These are phyloP conservation scores for Kwoniella botswanensis DNA, from an alignment of 768 basidiomycete species.

Conservation along the genomic window DNA sequence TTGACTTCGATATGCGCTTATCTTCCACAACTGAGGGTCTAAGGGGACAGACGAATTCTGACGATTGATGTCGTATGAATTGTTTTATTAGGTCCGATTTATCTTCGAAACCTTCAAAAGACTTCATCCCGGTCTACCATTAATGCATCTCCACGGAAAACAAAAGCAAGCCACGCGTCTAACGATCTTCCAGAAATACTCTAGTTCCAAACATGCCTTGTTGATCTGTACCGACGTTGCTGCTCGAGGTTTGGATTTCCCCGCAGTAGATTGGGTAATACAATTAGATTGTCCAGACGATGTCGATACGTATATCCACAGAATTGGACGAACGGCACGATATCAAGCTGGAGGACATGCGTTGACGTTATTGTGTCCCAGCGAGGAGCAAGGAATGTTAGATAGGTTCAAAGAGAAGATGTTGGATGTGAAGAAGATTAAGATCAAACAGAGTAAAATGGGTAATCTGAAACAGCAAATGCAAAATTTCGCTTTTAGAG, in stretches of 20 bases:
- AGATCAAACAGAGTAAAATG: constrained; percentile 85
- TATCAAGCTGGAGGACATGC: constrained; percentile 90
- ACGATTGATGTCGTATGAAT: not conserved
- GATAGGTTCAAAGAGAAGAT: constrained; percentile 72
- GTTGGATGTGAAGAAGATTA: constrained; percentile 73
- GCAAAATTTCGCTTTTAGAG: constrained; percentile 90
- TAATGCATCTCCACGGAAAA: constrained; percentile 95
- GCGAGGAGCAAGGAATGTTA: constrained; percentile 91
- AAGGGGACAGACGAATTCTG: no score
- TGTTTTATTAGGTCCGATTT: constrained; percentile 71
- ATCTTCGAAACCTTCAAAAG: constrained; percentile 93
- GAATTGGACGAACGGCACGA: constrained; percentile 91
- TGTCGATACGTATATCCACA: constrained; percentile 95
- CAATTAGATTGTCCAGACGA: constrained; percentile 97
- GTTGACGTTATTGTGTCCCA: constrained; percentile 79
- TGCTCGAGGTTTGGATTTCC: constrained; percentile 94
- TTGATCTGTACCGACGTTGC: constrained; percentile 96
- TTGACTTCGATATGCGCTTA: not conserved
- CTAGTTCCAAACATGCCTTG: constrained; percentile 76
- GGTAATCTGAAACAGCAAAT: constrained; percentile 82
- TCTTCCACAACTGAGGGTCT: no score
- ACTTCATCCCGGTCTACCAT: constrained; percentile 89
- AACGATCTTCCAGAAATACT: constrained; percentile 82
- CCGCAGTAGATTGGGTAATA: constrained; percentile 93
- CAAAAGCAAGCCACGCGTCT: constrained; percentile 92